Evolutionary conservation across 257 asterid species (phyloP), one percentile per base, ranked within the genome.

Genomic region (Gentiana macrophylla): DNA sequence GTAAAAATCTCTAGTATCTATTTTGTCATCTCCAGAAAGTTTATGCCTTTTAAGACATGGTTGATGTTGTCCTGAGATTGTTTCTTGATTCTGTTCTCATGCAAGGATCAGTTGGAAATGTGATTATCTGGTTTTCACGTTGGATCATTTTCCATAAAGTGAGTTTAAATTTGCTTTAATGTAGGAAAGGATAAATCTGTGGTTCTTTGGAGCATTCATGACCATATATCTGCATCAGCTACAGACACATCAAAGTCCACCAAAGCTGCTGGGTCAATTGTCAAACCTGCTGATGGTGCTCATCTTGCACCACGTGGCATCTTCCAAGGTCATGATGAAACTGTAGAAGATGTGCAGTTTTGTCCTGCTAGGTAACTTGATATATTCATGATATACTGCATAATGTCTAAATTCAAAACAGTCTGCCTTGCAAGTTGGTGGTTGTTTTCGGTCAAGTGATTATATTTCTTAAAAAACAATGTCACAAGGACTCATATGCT

Each of bases 311-410:
- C 99, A 51, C 95, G 97, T 51, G 97, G 95, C 37, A 61, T 86
- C 61, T 92, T 92, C 69, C 77, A 74, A 45, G 99, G 99, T 62
- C 98, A 90, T 68, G 75, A 61, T 54, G 98, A 90, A 62, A 90
- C 98, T 48, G 98, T 90, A 66, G 98, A 86, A 75, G 98, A 90
- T 68, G 96, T 90, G 67, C 98, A 90, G 65, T 90, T 90, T 67
- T 90, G 96, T 76, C 98, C 98, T 33, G 78, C 94, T 52, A 92
- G 99, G 99, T 92, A 77, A 72, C 56, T 59, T 51, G 35, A 55
- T 34, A 41, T 41, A 7, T 2, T 41, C 2, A 41, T 5, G 46
- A 41, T 41, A 10, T 41, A 41, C 46, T 41, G 9, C 9, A 41
- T 5, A 41, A 7, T 41, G 46, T 41, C 46, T 5, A 41, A 41